phyloP scores from a whole-genome alignment of 768 basidiomycete genomes.

The Pisolithus albus region DNA sequence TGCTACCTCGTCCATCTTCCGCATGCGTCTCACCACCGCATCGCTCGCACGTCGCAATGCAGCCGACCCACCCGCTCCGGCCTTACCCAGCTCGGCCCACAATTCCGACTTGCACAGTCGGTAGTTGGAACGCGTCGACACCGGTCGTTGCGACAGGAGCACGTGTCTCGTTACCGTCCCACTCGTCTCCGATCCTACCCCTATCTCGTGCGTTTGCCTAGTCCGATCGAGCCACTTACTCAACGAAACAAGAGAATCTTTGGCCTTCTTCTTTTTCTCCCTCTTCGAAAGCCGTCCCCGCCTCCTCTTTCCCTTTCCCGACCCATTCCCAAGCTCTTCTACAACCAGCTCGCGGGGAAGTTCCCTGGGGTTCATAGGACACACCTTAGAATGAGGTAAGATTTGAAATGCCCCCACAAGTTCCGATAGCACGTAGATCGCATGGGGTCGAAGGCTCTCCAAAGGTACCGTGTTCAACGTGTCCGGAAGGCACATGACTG shows the following conservation, averaged over 20 bases:
- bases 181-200: constrained; percentile 4
- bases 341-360: constrained; percentile 65
- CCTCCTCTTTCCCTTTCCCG: constrained; percentile 40
- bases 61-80: constrained; percentile 13
- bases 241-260: constrained; percentile 41
- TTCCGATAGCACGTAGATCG: constrained; percentile 40
- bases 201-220: constrained; percentile 15
- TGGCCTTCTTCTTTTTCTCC: constrained; percentile 51
- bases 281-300: constrained; percentile 60
- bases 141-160: constrained; percentile 27
- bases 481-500: constrained; percentile 43
- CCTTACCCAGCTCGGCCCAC: constrained; percentile 26
- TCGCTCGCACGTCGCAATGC: constrained; percentile 42
- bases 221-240: constrained; percentile 44
- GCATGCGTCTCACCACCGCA: constrained; percentile 46
- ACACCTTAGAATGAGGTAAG: constrained; percentile 44
- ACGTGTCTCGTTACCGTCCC: constrained; percentile 23
- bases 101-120: constrained; percentile 35
- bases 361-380: constrained; percentile 52
- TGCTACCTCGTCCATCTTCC: constrained; percentile 43
- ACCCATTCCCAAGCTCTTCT: constrained; percentile 25
- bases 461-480: constrained; percentile 36
- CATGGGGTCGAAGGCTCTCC: constrained; percentile 43
- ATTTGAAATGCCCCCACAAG: constrained; percentile 53
- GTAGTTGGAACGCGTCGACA: constrained; percentile 36